Conservation (phyloP, 2,329 filamentous ascomycete genomes). For the Cladophialophora yegresii region DNA sequence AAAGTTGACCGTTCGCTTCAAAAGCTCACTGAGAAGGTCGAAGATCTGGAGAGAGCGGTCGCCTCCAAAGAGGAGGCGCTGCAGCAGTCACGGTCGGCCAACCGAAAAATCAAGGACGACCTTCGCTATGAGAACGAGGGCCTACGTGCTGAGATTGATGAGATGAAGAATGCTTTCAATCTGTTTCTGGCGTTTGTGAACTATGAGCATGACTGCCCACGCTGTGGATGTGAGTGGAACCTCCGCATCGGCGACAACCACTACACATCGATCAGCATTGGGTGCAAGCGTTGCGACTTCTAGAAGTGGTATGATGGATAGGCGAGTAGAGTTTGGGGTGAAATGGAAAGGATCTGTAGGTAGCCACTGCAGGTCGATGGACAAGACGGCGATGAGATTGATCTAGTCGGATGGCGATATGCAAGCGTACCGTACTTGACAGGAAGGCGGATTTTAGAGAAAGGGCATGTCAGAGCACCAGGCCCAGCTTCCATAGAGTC, state of each 20-base stretch:
- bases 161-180: constrained; percentile 9
- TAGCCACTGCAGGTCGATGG: background rate
- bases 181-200: constrained; percentile 11
- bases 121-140: constrained; percentile 7
- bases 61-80: background rate
- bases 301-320: background rate
- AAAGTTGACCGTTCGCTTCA: background rate
- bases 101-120: constrained; percentile 13
- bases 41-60: background rate
- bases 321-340: background rate
- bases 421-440: background rate
- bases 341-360: background rate
- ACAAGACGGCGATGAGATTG: background rate
- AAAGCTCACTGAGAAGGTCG: constrained; percentile 1
- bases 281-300: constrained; percentile 9
- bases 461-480: background rate
- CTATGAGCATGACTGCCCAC: background rate
- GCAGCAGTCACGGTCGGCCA: constrained; percentile 8
- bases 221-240: constrained; percentile 10
- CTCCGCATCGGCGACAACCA: constrained; percentile 2
- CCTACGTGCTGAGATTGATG: background rate
- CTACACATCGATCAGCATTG: constrained; percentile 1
- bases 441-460: background rate
- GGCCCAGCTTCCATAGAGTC: background rate
- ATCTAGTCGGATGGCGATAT: background rate